Percentiles rank a stretch among this genome's conserved stretches.
phyloP scores from a whole-genome alignment of 78 protist species.

The Planoprotostelium fungivorum region DNA sequence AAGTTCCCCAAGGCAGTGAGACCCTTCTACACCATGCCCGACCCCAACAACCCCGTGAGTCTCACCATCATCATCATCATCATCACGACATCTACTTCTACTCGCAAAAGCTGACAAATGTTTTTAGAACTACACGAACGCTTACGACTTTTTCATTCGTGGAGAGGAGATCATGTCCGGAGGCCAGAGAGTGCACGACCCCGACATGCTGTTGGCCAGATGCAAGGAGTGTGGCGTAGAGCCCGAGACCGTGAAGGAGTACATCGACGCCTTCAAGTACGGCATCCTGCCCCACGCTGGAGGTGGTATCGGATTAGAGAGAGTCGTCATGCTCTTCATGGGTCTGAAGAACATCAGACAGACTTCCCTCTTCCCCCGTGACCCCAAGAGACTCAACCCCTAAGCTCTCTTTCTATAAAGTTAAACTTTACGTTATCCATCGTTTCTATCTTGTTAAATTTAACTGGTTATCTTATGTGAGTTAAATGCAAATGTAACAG shows the following conservation, averaged over 20 bases:
- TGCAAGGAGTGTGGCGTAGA: slow-evolving; percentile 61
- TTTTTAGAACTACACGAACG: slow-evolving; percentile 80
- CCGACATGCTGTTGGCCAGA: slow-evolving; percentile 63
- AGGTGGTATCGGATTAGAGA: slow-evolving; percentile 96
- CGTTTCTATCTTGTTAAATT: too few species aligned
- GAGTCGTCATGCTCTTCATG: slow-evolving; percentile 93
- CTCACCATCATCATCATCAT: too few species aligned
- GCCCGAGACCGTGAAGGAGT: slow-evolving; percentile 50
- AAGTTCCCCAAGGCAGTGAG: slow-evolving; percentile 88
- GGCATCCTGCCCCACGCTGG: slow-evolving; percentile 99
- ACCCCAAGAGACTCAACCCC: slow-evolving; percentile 89
- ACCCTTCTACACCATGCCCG: slow-evolving; percentile 99
- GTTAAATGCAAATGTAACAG: too few species aligned
- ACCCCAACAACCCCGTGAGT: slow-evolving; percentile 60
- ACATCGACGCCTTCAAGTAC: slow-evolving; percentile 93
- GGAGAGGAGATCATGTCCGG: slow-evolving; percentile 99
- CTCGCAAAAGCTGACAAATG: not conserved
- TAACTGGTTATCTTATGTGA: too few species aligned
- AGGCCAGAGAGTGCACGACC: slow-evolving; percentile 98
- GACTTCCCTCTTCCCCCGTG: slow-evolving; percentile 97
- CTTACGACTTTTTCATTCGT: slow-evolving; percentile 97
- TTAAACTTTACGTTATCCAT: too few species aligned
- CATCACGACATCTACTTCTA: not conserved
- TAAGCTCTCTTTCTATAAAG: too few species aligned
- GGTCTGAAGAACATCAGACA: slow-evolving; percentile 91